Percentiles rank a stretch among this genome's conserved stretches.
These are phyloP conservation scores for Adansonia madagascariensis DNA, from an alignment of 441 rosid genomes.

Conservation along the genomic window DNA sequence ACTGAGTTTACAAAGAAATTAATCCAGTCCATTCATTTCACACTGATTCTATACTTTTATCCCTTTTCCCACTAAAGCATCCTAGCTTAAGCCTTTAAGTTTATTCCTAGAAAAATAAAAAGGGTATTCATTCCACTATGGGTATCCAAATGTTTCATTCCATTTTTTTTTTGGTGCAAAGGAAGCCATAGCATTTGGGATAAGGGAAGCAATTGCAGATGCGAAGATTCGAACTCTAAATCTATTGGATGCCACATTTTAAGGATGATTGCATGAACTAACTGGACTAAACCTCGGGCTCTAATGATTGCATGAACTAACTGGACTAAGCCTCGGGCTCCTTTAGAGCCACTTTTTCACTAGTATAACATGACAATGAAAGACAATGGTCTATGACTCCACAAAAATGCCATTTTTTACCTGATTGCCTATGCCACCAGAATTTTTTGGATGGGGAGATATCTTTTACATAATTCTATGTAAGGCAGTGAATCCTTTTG, in stretches of 20 bases:
- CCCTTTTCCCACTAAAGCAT: not conserved
- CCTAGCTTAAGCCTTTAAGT: not conserved
- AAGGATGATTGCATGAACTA: not conserved
- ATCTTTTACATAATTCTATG: not conserved
- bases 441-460: not conserved
- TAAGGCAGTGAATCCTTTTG: not conserved
- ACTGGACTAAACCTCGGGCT: not conserved
- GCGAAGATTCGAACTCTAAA: not conserved
- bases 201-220: not conserved
- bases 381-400: not conserved
- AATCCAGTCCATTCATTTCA: not conserved
- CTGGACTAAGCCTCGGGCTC: not conserved
- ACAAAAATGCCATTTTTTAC: not conserved
- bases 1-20: not conserved
- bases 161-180: not conserved
- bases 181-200: not conserved
- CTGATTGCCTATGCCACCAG: not conserved
- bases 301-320: not conserved
- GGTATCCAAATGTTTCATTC: not conserved
- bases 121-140: not conserved
- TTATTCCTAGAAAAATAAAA: slow-evolving; percentile 9
- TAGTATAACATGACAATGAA: not conserved
- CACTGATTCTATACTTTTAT: not conserved
- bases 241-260: not conserved
- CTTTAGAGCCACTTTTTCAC: not conserved